These are phyloP conservation scores for Pterulicium gracile DNA, from an alignment of 1,284 basidiomycete species.

Conservation along the genomic window DNA sequence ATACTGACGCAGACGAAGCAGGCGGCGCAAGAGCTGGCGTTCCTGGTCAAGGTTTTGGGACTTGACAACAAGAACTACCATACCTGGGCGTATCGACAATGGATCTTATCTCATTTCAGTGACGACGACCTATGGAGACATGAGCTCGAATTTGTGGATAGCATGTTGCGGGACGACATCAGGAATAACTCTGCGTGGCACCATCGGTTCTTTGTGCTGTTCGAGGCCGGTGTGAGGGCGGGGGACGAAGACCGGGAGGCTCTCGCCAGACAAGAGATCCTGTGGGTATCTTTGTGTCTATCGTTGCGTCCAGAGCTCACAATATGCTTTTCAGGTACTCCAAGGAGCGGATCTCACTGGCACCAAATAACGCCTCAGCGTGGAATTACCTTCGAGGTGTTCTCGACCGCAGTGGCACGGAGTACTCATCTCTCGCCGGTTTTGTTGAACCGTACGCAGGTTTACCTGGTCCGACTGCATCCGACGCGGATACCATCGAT, in stretches of 20 bases:
- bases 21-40: constrained; percentile 60
- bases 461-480: constrained; percentile 18
- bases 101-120: constrained; percentile 78
- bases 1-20: constrained; percentile 52
- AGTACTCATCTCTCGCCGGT: constrained; percentile 41
- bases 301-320: constrained; percentile 8
- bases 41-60: constrained; percentile 62
- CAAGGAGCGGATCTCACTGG: constrained; percentile 73
- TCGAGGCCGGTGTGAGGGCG: constrained; percentile 50
- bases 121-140: constrained; percentile 62
- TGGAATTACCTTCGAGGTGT: constrained; percentile 91
- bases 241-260: constrained; percentile 49
- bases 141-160: constrained; percentile 73
- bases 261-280: constrained; percentile 55
- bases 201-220: constrained; percentile 92
- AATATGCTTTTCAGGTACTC: constrained; percentile 29
- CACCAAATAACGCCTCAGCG: constrained; percentile 85
- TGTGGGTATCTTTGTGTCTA: constrained; percentile 34
- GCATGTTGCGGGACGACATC: constrained; percentile 68
- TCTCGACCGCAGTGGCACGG: constrained; percentile 45
- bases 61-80: constrained; percentile 91
- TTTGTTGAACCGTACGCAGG: constrained; percentile 54
- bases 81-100: constrained; percentile 92
- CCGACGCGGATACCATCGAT: constrained; percentile 42
- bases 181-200: constrained; percentile 98